These are phyloP conservation scores for Euphorbia peplus DNA, from an alignment of 345 rosid species.

Conservation along the genomic window DNA sequence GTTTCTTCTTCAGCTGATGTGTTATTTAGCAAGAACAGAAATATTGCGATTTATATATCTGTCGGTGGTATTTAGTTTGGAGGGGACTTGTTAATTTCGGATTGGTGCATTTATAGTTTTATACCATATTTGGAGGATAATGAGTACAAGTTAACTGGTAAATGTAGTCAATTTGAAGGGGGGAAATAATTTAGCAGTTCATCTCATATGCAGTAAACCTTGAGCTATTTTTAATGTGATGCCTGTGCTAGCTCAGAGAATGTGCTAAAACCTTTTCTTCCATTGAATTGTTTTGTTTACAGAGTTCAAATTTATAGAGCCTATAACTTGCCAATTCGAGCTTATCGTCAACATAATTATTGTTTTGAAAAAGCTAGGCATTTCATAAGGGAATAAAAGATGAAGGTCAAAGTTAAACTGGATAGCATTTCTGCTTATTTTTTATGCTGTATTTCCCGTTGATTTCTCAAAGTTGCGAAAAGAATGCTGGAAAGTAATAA, in stretches of 20 bases:
- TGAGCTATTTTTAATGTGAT: not conserved
- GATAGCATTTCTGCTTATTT: not conserved
- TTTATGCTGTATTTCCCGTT: not conserved
- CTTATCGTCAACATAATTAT: not conserved
- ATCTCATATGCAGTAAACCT: not conserved
- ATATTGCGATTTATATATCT: not conserved
- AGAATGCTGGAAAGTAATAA: not conserved
- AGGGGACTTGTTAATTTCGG: not conserved
- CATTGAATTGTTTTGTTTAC: not conserved
- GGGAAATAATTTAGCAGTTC: not conserved
- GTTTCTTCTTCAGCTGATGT: not conserved
- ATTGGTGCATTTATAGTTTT: not conserved
- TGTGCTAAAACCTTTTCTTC: not conserved
- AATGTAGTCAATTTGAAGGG: not conserved
- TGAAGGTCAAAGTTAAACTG: not conserved
- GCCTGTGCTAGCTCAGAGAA: not conserved
- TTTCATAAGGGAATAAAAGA: not conserved
- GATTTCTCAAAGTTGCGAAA: not conserved
- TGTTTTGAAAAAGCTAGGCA: not conserved
- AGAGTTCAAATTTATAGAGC: not conserved
- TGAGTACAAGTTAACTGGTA: not conserved
- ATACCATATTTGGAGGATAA: not conserved
- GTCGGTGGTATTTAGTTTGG: not conserved
- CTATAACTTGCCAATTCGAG: not conserved
- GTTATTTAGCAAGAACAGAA: not conserved